These are phyloP conservation scores for Chaetomium globosum DNA, from an alignment of 2,329 filamentous ascomycete species.

Conservation along the genomic window DNA sequence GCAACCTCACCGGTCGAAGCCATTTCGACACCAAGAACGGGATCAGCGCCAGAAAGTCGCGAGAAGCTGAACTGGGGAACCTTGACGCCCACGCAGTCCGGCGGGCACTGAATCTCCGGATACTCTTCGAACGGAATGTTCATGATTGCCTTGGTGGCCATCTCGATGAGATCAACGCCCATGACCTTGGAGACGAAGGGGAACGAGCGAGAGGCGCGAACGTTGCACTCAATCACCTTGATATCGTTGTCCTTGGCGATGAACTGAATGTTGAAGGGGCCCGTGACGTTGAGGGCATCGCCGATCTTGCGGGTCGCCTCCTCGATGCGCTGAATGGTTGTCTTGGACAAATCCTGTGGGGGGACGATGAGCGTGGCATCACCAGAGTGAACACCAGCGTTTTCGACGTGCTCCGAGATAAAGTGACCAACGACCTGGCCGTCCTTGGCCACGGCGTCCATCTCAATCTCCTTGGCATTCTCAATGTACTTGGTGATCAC, in stretches of 20 bases:
- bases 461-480: conserved; percentile 98
- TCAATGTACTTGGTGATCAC: conserved; percentile 99
- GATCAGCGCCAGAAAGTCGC: conserved; percentile 90
- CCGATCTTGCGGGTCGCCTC: conserved; percentile 96
- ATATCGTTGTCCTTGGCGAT: conserved; percentile 99
- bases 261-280: conserved; percentile 98
- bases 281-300: conserved; percentile 89
- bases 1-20: conserved; percentile 98
- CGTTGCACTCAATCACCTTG: conserved; percentile 99
- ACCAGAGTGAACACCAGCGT: conserved; percentile 96
- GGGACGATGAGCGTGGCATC: conserved; percentile 94
- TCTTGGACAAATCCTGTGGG: conserved; percentile 86
- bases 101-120: conserved; percentile 72
- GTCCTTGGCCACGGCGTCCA: conserved; percentile 94
- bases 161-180: conserved; percentile 95
- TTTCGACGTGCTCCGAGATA: conserved; percentile 98
- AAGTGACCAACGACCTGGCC: conserved; percentile 93
- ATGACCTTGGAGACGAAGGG: conserved; percentile 99
- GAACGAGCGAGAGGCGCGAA: conserved; percentile 92
- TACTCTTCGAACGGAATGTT: conserved; percentile 80
- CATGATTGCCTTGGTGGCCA: conserved; percentile 97
- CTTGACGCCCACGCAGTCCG: conserved; percentile 91
- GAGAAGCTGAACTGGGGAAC: conserved; percentile 99
- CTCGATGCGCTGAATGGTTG: conserved; percentile 88
- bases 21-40: conserved; percentile 97